phyloP scores from a whole-genome alignment of 2,329 filamentous ascomycete genomes.

The Aspergillus aculeatinus region DNA sequence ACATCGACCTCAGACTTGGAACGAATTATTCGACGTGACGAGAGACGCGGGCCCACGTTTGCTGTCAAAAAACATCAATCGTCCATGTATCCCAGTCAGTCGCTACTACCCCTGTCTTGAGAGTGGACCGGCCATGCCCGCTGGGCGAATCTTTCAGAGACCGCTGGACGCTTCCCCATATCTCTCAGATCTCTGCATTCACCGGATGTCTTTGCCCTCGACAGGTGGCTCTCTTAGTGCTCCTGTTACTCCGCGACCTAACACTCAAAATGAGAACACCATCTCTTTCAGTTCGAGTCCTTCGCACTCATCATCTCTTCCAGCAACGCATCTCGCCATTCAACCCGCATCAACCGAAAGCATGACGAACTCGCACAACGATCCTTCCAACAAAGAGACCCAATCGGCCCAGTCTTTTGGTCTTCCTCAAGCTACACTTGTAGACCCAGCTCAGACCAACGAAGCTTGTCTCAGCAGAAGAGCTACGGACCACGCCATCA shows the following conservation, averaged over 20 bases:
- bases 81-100: constrained; percentile 22
- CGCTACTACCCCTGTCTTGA: constrained; percentile 22
- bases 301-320: background rate
- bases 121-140: background rate
- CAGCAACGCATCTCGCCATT: background rate
- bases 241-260: too few species aligned
- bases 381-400: background rate
- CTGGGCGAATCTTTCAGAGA: constrained; percentile 8
- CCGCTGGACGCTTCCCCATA: constrained; percentile 11
- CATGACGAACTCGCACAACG: background rate
- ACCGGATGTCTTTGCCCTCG: background rate
- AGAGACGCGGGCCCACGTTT: constrained; percentile 36
- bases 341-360: background rate
- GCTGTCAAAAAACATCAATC: constrained; percentile 16
- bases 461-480: too few species aligned
- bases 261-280: too few species aligned
- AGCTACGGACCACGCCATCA: too few species aligned
- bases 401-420: too few species aligned
- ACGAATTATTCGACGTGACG: constrained; percentile 17
- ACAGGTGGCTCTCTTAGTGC: background rate
- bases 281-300: too few species aligned
- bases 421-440: too few species aligned
- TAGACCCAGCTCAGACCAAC: too few species aligned
- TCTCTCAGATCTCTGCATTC: background rate
- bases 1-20: constrained; percentile 18